phyloP scores from a whole-genome alignment of 2,329 filamentous ascomycete genomes.

The Tolypocladium amazonense region DNA sequence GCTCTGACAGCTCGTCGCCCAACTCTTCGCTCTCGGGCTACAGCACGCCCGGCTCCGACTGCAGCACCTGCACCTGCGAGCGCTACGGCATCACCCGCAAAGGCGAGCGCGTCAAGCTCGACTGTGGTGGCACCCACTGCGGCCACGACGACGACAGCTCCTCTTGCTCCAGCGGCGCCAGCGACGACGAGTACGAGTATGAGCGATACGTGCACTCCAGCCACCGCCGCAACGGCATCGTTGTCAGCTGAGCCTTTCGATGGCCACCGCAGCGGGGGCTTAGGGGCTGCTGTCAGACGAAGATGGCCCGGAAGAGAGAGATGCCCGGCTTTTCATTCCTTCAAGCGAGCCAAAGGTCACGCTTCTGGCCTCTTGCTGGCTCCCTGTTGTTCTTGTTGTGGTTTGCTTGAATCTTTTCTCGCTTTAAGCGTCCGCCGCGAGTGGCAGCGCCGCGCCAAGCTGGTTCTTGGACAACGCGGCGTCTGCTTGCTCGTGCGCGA shows the following conservation, averaged over 20 bases:
- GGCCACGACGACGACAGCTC: slow-evolving; percentile 64
- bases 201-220: slow-evolving; percentile 30
- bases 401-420: slow-evolving; percentile 9
- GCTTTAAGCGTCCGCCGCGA: slow-evolving; percentile 13
- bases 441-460: slow-evolving; percentile 26
- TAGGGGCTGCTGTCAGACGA: not conserved
- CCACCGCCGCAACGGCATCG: slow-evolving; percentile 54
- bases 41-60: slow-evolving; percentile 67
- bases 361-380: slow-evolving; percentile 16
- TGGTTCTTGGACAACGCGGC: slow-evolving; percentile 26
- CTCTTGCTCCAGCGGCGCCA: slow-evolving; percentile 57
- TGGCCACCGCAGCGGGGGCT: not conserved
- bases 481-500: slow-evolving; percentile 11
- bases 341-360: slow-evolving; percentile 14
- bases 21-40: slow-evolving; percentile 67
- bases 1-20: slow-evolving; percentile 64
- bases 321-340: slow-evolving; percentile 21
- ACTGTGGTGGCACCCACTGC: slow-evolving; percentile 85
- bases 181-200: slow-evolving; percentile 47
- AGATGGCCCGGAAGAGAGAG: not conserved
- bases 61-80: slow-evolving; percentile 80
- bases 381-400: slow-evolving; percentile 14
- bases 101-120: slow-evolving; percentile 88
- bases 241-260: slow-evolving; percentile 33
- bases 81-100: slow-evolving; percentile 93